These are phyloP conservation scores for Pezicula rhizophila DNA, from an alignment of 2,329 filamentous ascomycete genomes.

Conservation along the genomic window DNA sequence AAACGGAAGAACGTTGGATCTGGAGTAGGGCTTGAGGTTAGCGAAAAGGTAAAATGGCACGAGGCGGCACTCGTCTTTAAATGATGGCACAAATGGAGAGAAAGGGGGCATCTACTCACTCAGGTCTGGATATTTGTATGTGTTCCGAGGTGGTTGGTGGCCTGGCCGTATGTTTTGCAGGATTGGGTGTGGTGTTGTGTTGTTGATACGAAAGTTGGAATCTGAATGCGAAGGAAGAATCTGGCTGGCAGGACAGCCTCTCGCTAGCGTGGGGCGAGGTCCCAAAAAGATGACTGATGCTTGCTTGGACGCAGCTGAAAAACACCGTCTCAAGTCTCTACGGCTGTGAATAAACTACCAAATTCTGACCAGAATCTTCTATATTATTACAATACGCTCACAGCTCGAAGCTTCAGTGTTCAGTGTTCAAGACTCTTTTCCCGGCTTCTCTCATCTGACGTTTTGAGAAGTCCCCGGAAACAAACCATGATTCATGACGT, in stretches of 20 bases:
- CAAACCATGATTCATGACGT: constrained; percentile 4
- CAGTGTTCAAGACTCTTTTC: not conserved
- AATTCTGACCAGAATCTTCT: not conserved
- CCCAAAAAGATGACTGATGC: not conserved
- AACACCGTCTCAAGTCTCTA: not conserved
- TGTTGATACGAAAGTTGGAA: not conserved
- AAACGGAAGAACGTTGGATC: constrained; percentile 15
- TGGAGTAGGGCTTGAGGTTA: not conserved
- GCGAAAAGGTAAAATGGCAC: not conserved
- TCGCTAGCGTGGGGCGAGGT: not conserved
- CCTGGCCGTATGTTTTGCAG: too few species aligned
- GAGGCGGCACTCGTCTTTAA: not conserved
- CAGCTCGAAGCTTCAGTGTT: too few species aligned
- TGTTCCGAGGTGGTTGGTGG: too few species aligned
- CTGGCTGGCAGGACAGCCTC: too few species aligned
- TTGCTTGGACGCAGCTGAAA: not conserved
- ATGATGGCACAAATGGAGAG: not conserved
- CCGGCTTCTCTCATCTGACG: not conserved
- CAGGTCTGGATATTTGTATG: too few species aligned
- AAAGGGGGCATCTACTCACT: too few species aligned
- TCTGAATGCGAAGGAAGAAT: not conserved
- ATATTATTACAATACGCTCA: not conserved
- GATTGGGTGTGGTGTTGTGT: too few species aligned
- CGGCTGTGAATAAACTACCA: not conserved
- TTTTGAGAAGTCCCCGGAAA: not conserved